phyloP scores from a whole-genome alignment of 495 filamentous ascomycete genomes.

The Letharia columbiana region DNA sequence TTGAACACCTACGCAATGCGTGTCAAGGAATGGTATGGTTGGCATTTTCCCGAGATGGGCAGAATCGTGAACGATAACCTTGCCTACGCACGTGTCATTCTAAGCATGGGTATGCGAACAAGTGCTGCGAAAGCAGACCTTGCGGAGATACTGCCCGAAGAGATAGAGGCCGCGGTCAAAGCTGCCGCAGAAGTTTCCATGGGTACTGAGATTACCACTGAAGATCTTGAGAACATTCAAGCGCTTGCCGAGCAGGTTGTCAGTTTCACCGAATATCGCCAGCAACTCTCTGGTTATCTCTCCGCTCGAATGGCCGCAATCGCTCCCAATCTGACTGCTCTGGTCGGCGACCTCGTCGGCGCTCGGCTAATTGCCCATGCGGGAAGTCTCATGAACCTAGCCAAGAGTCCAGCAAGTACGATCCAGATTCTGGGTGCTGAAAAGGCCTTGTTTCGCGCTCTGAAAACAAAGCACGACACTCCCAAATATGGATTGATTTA shows the following conservation, averaged over 20 bases:
- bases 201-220: conserved; percentile 88
- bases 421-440: conserved; percentile 97
- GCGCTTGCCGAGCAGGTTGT: conserved; percentile 89
- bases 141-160: conserved; percentile 87
- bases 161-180: conserved; percentile 89
- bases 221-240: conserved; percentile 86
- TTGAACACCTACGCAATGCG: conserved; percentile 98
- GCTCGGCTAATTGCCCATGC: conserved; percentile 93
- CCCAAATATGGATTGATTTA: conserved; percentile 99
- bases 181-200: conserved; percentile 91
- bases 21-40: conserved; percentile 99
- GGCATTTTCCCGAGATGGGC: conserved; percentile 98
- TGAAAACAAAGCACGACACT: conserved; percentile 99
- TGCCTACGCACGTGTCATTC: conserved; percentile 80
- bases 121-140: conserved; percentile 71
- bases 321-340: conserved; percentile 87
- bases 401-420: conserved; percentile 92
- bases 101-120: conserved; percentile 77
- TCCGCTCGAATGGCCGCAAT: conserved; percentile 93
- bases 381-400: conserved; percentile 88
- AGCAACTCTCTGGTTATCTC: conserved; percentile 80
- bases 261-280: conserved; percentile 78
- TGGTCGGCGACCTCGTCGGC: conserved; percentile 91
- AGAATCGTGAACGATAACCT: conserved; percentile 97
- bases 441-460: conserved; percentile 94